Evolutionary conservation across 257 asterid species (phyloP).

Genomic region (Lantana camara): DNA sequence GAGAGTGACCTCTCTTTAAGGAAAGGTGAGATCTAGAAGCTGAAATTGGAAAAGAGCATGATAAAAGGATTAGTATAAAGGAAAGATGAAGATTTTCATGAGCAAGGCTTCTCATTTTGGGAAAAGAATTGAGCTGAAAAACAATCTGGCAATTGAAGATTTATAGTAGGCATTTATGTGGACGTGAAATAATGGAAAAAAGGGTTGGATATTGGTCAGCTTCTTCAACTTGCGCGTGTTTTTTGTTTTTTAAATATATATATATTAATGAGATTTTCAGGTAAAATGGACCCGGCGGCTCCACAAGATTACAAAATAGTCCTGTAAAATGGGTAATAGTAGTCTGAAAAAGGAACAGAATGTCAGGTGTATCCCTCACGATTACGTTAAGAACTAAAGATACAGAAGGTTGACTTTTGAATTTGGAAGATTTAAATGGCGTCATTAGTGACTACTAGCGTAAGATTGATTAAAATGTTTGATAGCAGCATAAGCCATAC

Average conservation of each 20-base stretch:
- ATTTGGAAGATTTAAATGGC: not conserved
- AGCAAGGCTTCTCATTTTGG: conserved; percentile 34
- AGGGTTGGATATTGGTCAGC: conserved; percentile 7
- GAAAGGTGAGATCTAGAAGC: conserved; percentile 28
- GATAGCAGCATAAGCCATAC: not conserved
- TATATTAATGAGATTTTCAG: too few species aligned
- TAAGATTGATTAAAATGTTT: not conserved
- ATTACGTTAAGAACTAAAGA: too few species aligned
- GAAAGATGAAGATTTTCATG: conserved; percentile 13
- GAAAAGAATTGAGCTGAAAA: not conserved
- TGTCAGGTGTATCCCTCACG: not conserved
- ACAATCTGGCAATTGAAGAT: not conserved
- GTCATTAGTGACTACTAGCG: not conserved
- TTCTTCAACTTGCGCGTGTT: not conserved
- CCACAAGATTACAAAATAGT: not conserved
- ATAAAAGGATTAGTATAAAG: conserved; percentile 14
- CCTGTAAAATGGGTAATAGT: not conserved
- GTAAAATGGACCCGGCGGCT: conserved; percentile 35
- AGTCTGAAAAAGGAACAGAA: not conserved
- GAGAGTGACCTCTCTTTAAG: conserved; percentile 42
- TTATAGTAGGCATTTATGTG: not conserved
- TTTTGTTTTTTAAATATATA: not conserved
- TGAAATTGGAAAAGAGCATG: conserved; percentile 15
- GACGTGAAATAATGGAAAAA: not conserved
- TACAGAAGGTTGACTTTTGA: conserved; percentile 24